These are phyloP conservation scores for Chaetomiaceae sp. DNA, from an alignment of 2,329 filamentous ascomycete genomes.

Conservation along the genomic window DNA sequence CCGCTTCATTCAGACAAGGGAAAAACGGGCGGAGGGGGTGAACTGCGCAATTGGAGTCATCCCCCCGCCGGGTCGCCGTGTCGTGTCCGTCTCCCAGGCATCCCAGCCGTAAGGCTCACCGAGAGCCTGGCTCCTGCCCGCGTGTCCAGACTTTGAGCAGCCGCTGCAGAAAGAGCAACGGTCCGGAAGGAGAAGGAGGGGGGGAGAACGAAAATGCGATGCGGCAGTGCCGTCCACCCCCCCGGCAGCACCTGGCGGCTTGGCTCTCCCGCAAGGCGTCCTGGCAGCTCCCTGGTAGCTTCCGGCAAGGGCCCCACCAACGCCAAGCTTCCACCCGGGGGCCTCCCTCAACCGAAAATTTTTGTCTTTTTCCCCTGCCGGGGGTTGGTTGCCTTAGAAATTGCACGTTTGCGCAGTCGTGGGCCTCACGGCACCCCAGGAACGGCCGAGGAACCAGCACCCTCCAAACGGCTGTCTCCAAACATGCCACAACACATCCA, in stretches of 20 bases:
- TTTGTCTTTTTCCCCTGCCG: constrained; percentile 17
- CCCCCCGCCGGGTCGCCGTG: no score
- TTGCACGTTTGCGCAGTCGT: constrained; percentile 9
- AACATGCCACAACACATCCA: no score
- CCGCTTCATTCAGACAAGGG: not conserved
- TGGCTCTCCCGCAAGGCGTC: constrained; percentile 11
- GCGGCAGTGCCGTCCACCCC: constrained; percentile 10
- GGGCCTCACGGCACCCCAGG: no score
- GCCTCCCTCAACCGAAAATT: constrained; percentile 20
- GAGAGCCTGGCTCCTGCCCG: constrained; percentile 1
- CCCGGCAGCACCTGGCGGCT: not conserved
- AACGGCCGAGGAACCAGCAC: no score
- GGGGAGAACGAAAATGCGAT: constrained; percentile 5
- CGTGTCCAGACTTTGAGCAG: not conserved
- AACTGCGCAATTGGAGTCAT: constrained; percentile 20
- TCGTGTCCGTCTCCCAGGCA: constrained; percentile 16
- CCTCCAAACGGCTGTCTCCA: no score
- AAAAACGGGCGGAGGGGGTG: not conserved
- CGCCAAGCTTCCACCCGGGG: constrained; percentile 18
- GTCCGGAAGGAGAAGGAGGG: no score
- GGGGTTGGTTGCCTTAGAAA: constrained; percentile 6
- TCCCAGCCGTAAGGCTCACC: constrained; percentile 21
- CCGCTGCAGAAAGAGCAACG: not conserved
- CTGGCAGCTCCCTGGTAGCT: not conserved
- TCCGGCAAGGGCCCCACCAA: constrained; percentile 1